A percentile compares a stretch with the other conserved stretches of the same genome.
phyloP scores from a whole-genome alignment of 352 stramenopile genomes.

The Phytopythium chamaehyphon region DNA sequence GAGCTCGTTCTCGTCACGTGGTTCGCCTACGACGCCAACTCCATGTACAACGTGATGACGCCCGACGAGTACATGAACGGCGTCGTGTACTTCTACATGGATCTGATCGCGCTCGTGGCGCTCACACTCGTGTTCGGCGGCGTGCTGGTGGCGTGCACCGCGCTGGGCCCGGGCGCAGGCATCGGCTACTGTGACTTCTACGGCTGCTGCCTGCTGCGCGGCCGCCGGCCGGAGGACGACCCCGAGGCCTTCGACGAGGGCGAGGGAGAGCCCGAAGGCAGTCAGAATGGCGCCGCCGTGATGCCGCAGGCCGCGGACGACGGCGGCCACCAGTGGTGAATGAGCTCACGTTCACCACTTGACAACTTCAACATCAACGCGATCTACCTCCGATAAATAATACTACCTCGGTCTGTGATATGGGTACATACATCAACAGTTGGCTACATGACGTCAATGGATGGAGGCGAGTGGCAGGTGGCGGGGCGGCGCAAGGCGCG shows the following conservation, averaged over 20 bases:
- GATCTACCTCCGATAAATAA: no score
- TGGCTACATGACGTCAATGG: neutral
- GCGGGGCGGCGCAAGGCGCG: conserved; percentile 1
- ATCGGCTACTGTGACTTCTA: conserved; percentile 32
- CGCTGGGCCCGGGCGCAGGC: conserved; percentile 24
- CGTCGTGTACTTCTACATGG: conserved; percentile 65
- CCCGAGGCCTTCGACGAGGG: conserved; percentile 5
- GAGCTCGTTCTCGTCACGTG: conserved; percentile 47
- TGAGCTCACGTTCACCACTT: no score
- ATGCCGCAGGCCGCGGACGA: neutral
- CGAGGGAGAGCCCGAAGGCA: neutral
- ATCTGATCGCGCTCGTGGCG: conserved; percentile 49
- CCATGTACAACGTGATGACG: conserved; percentile 55
- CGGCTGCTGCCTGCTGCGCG: conserved; percentile 25
- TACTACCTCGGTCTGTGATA: neutral
- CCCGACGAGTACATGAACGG: conserved; percentile 66
- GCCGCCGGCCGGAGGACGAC: conserved; percentile 7
- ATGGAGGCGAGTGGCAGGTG: conserved; percentile 2
- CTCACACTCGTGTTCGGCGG: conserved; percentile 31
- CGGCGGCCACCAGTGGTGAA: conserved; percentile 3
- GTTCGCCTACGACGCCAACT: conserved; percentile 48
- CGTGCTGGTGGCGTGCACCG: conserved; percentile 23
- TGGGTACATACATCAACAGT: no score
- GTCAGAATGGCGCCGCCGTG: neutral
- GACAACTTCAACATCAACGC: neutral